Conservation (phyloP, 352 stramenopile genomes). For the Aphanomyces cochlioides region DNA sequence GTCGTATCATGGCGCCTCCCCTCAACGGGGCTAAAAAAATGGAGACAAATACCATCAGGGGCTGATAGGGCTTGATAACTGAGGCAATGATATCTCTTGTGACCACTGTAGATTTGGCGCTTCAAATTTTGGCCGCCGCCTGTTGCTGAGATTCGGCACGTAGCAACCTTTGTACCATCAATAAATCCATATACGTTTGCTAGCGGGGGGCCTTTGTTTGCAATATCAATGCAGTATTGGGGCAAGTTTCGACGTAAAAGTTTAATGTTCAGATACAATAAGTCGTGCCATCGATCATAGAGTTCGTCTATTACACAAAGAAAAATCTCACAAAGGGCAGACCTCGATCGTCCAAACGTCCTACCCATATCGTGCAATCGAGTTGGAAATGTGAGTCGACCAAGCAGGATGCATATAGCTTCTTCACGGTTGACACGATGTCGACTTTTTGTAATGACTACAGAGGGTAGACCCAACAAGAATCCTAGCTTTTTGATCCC, state of each 20-base stretch:
- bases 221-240: slow-evolving; percentile 10
- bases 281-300: slow-evolving; percentile 15
- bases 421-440: slow-evolving; percentile 7
- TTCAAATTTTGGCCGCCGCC: background rate
- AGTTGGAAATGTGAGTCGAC: slow-evolving; percentile 18
- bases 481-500: slow-evolving; percentile 1
- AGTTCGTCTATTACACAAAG: slow-evolving; percentile 15
- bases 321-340: slow-evolving; percentile 25
- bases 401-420: slow-evolving; percentile 28
- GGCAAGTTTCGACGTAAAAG: slow-evolving; percentile 2
- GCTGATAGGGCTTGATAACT: background rate
- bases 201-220: background rate
- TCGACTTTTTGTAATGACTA: background rate
- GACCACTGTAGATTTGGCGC: background rate
- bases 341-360: slow-evolving; percentile 26
- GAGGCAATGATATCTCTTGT: background rate
- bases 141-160: slow-evolving; percentile 1
- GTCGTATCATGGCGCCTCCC: no score
- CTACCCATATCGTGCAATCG: slow-evolving; percentile 17
- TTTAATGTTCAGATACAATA: slow-evolving; percentile 8
- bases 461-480: background rate
- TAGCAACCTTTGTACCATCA: slow-evolving; percentile 31
- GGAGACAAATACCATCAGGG: background rate
- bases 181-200: slow-evolving; percentile 28
- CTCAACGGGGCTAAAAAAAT: no score